phyloP scores from a whole-genome alignment of 2,329 filamentous ascomycete genomes.

The Lasiodiplodia hormozganensis region DNA sequence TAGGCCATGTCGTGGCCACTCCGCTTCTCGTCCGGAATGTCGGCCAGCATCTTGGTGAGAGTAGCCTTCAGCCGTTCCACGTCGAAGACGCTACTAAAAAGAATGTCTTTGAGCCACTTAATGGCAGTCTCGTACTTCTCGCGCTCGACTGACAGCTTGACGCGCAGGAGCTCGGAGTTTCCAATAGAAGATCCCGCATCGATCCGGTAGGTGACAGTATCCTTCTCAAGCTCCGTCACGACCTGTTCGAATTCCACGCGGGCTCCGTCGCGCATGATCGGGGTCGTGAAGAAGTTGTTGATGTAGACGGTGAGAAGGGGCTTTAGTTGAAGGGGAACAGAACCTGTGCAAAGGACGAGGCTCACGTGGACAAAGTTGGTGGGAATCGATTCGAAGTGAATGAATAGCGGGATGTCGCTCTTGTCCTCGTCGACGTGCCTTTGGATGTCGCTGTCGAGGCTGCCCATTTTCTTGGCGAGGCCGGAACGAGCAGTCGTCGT shows the following conservation, averaged over 20 bases:
- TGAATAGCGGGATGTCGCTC: slow-evolving; percentile 74
- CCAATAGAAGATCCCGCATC: slow-evolving; percentile 72
- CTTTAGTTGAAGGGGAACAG: slow-evolving; percentile 80
- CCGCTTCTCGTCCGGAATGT: slow-evolving; percentile 91
- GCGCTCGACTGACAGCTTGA: slow-evolving; percentile 85
- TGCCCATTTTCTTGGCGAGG: slow-evolving; percentile 73
- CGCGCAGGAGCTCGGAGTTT: slow-evolving; percentile 80
- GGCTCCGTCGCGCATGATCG: slow-evolving; percentile 77
- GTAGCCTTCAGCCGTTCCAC: slow-evolving; percentile 65
- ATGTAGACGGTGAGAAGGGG: slow-evolving; percentile 84
- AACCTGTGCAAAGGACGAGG: slow-evolving; percentile 78
- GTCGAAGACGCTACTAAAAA: slow-evolving; percentile 91
- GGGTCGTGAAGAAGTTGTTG: slow-evolving; percentile 94
- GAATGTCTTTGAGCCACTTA: slow-evolving; percentile 82
- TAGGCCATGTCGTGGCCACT: slow-evolving; percentile 74
- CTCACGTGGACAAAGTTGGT: slow-evolving; percentile 91
- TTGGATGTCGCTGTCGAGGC: slow-evolving; percentile 73
- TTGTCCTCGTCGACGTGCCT: slow-evolving; percentile 74
- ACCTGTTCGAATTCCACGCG: slow-evolving; percentile 88
- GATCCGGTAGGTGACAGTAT: slow-evolving; percentile 85
- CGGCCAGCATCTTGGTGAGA: slow-evolving; percentile 83
- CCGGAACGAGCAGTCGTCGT: slow-evolving; percentile 86
- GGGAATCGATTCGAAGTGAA: slow-evolving; percentile 96
- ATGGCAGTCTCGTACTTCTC: slow-evolving; percentile 86
- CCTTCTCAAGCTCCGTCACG: slow-evolving; percentile 86